phyloP scores from a whole-genome alignment of 495 filamentous ascomycete genomes.

The Amorphotheca resinae region DNA sequence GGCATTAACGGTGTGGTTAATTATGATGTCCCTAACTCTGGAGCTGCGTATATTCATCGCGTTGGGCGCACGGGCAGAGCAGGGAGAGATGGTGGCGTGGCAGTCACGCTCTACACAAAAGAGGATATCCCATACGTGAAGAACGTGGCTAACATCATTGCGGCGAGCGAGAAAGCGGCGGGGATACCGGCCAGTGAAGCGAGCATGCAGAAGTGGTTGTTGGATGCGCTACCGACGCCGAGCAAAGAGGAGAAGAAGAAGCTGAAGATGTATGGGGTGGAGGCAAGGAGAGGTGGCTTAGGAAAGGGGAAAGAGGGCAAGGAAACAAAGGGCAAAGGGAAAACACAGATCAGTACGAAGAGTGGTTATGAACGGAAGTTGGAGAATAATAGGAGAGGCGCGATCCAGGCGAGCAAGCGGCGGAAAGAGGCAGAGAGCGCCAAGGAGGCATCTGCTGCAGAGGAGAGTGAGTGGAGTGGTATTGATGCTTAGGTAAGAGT shows the following conservation, averaged over 20 bases:
- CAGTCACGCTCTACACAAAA: conserved; percentile 87
- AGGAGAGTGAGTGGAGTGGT: conserved; percentile 12
- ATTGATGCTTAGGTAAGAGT: conserved; percentile 12
- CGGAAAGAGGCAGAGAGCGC: conserved; percentile 28
- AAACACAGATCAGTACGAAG: conserved; percentile 71
- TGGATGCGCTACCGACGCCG: conserved; percentile 73
- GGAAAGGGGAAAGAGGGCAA: conserved; percentile 28
- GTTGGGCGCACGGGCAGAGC: conserved; percentile 85
- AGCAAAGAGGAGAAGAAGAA: conserved; percentile 71
- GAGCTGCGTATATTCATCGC: conserved; percentile 84
- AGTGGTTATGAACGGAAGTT: conserved; percentile 72
- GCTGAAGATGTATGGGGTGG: conserved; percentile 71
- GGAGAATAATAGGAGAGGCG: conserved; percentile 65
- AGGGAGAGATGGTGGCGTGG: conserved; percentile 78
- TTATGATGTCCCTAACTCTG: conserved; percentile 86
- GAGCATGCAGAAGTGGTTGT: conserved; percentile 74
- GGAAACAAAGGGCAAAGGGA: conserved; percentile 20
- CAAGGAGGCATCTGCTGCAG: conserved; percentile 31
- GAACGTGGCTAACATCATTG: conserved; percentile 84
- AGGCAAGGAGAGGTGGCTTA: conserved; percentile 45
- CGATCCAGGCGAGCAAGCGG: conserved; percentile 57
- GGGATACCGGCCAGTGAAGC: conserved; percentile 30
- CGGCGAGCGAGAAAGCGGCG: conserved; percentile 60
- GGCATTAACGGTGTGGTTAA: conserved; percentile 91
- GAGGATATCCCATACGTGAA: conserved; percentile 88